A percentile compares a stretch with the other conserved stretches of the same genome.
Evolutionary conservation across 106 monocot genomes (phyloP).

Genomic region (Acorus calamus): DNA sequence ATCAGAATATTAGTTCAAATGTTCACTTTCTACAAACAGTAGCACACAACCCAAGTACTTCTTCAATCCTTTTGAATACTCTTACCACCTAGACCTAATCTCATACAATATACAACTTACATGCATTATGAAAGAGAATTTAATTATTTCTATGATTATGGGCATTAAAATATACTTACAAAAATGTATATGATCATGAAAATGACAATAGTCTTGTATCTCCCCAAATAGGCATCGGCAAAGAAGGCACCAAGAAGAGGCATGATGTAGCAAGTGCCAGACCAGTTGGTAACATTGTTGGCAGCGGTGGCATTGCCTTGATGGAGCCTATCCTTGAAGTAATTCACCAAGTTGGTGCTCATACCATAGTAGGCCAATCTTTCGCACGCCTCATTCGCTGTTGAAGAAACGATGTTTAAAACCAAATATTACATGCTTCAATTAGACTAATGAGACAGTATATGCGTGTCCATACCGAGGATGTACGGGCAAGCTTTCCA

Average conservation of each 20-base stretch:
- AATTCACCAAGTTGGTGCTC: constrained; percentile 59
- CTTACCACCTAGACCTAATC: too few species aligned
- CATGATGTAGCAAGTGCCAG: constrained; percentile 42
- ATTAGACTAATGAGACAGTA: background rate
- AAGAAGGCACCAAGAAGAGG: constrained; percentile 41
- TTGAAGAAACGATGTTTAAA: background rate
- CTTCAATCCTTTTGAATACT: too few species aligned
- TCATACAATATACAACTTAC: too few species aligned
- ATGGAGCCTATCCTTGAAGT: constrained; percentile 28
- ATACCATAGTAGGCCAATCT: constrained; percentile 50
- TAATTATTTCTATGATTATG: too few species aligned
- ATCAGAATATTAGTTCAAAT: too few species aligned
- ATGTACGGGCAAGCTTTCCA: constrained; percentile 67
- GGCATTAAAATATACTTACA: constrained; percentile 7
- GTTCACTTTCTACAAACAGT: too few species aligned
- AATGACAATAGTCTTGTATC: constrained; percentile 36
- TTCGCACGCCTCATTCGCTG: constrained; percentile 45
- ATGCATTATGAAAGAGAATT: too few species aligned
- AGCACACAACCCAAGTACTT: too few species aligned
- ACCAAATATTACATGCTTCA: too few species aligned
- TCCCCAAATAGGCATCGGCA: constrained; percentile 49
- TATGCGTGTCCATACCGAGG: constrained; percentile 22
- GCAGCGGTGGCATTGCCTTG: constrained; percentile 21
- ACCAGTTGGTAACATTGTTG: constrained; percentile 48
- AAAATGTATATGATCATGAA: constrained; percentile 47